Evolutionary conservation across 805 yeast species (phyloP), one percentile per base, ranked within the genome.

Genomic region (Babjeviella inositovora): DNA sequence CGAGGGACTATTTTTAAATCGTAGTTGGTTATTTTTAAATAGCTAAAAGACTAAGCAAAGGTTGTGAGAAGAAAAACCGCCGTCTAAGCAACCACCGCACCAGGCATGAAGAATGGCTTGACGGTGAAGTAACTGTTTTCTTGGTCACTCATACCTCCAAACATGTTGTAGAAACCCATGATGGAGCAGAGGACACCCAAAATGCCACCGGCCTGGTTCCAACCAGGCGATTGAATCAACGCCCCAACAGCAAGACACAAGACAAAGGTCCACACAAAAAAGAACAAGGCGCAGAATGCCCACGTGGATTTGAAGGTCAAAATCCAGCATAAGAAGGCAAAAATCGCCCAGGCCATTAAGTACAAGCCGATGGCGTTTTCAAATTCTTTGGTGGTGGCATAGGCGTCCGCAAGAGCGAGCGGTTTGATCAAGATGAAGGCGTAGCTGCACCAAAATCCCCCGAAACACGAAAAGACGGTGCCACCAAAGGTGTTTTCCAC

Each of bases 121-220:
- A 57, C 52, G 14, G 60, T 50, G 21, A 74, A 22, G 40, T 70
- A 74, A 4, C 81, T 53, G 45, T 76, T 77, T 38, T 69, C 73
- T 17, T 49, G 51, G 28, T n/a, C n/a, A n/a, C n/a, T n/a, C 22
- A 50, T 41, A 29, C 67, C 67, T 1, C 63, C 61, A 35, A 45
- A 56, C 27, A 57, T 53, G 31, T 56, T 57, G 33, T 58, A 63
- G 40, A 59, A 54, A 1, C 65, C 70, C 11, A 47, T 20, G 6
- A 57, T 30, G 4, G 65, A 53, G 15, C 60, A 45, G 14, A 59
- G 28, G 20, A 60, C 29, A 8, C 66, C 62, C 30, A 59, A 40
- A 21, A 55, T 53, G 13, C 71, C 71, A 29, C 67, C 69, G 15
- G 64, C 68, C 28, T 45, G 50, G 24, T 32, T 39, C 3, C 47